Conservation (phyloP, 768 basidiomycete species). For the Pleurotus eryngii region DNA sequence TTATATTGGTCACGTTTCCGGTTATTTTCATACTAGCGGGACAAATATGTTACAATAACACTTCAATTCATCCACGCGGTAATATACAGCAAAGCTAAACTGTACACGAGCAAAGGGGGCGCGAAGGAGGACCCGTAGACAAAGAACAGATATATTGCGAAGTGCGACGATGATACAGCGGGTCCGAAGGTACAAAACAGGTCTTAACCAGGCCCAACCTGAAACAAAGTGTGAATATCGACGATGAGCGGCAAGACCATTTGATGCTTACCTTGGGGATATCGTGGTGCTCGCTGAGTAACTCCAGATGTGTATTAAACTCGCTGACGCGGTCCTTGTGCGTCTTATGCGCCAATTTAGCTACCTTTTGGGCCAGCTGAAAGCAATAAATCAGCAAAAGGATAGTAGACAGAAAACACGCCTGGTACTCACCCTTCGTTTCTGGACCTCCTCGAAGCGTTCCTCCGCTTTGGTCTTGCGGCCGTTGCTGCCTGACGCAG, state of each 20-base stretch:
- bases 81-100: neutral
- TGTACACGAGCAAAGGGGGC: conserved; percentile 8
- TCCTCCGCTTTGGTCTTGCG: conserved; percentile 85
- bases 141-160: neutral
- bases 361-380: conserved; percentile 72
- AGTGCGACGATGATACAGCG: neutral
- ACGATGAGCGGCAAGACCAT: too few species aligned
- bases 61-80: conserved; percentile 1
- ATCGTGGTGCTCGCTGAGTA: conserved; percentile 90
- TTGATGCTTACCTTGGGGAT: conserved; percentile 72
- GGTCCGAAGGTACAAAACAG: conserved; percentile 11
- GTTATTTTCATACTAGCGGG: conserved; percentile 34
- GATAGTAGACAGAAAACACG: too few species aligned
- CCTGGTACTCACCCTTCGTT: conserved; percentile 56
- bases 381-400: conserved; percentile 5
- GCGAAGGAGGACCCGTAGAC: neutral
- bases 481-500: conserved; percentile 43
- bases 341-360: conserved; percentile 75
- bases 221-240: conserved; percentile 10
- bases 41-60: conserved; percentile 52
- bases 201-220: conserved; percentile 87
- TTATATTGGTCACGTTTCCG: conserved; percentile 29
- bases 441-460: conserved; percentile 86
- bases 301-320: conserved; percentile 83
- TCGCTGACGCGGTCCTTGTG: conserved; percentile 94